Conservation (phyloP, 371 early-diverging fungal species). For the Nematocida displodere region DNA sequence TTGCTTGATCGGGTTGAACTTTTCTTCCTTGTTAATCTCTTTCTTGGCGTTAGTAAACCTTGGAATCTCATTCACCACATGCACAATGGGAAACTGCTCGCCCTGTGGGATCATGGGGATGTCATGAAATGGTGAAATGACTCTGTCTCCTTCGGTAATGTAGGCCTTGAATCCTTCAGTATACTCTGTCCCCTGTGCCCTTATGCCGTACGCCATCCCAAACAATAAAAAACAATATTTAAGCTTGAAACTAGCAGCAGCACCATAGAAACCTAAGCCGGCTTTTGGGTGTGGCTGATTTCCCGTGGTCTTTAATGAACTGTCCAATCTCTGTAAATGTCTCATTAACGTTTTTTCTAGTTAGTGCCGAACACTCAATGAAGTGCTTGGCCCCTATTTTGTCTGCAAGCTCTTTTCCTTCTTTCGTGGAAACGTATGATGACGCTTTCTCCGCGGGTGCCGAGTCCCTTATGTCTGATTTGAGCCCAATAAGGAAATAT, state of each 20-base stretch:
- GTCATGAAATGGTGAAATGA: conserved; percentile 93
- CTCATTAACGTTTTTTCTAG: conserved; percentile 62
- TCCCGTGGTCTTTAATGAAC: conserved; percentile 48
- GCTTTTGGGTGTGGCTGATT: conserved; percentile 7
- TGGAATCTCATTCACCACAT: conserved; percentile 90
- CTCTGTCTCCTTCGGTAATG: conserved; percentile 59
- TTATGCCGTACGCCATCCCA: conserved; percentile 22
- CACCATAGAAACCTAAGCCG: conserved; percentile 34
- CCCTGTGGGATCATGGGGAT: conserved; percentile 82
- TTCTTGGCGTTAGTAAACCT: conserved; percentile 98
- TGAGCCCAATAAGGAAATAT: conserved; percentile 64
- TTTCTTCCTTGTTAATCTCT: conserved; percentile 69
- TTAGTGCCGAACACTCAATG: conserved; percentile 64
- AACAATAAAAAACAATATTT: conserved; percentile 13
- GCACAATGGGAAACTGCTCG: conserved; percentile 72
- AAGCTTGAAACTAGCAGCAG: conserved; percentile 25
- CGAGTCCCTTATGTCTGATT: conserved; percentile 63
- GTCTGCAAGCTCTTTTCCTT: conserved; percentile 59
- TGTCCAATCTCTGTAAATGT: conserved; percentile 60
- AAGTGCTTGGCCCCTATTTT: conserved; percentile 62
- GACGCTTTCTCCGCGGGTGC: conserved; percentile 32
- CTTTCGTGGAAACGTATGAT: conserved; percentile 56
- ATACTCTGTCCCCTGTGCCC: conserved; percentile 55
- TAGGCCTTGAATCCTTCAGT: conserved; percentile 56
- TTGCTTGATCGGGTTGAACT: conserved; percentile 91